phyloP scores from a whole-genome alignment of 352 stramenopile species.

The Plasmopara muralis region DNA sequence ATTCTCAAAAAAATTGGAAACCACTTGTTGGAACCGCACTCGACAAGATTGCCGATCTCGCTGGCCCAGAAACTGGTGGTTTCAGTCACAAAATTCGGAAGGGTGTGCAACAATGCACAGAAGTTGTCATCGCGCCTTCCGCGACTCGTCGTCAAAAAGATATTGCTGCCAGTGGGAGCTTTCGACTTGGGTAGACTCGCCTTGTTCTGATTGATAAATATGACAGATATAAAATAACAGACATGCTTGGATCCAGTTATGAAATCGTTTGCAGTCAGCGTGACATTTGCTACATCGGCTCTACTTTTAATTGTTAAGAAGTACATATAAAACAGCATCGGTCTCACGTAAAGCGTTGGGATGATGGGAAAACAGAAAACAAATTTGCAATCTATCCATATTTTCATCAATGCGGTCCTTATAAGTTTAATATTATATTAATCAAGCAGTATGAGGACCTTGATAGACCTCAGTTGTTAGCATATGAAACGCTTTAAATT shows the following conservation, averaged over 20 bases:
- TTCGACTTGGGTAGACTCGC: too few species aligned
- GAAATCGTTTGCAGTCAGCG: slow-evolving; percentile 1
- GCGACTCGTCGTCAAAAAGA: too few species aligned
- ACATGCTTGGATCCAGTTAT: not conserved
- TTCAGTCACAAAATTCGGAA: too few species aligned
- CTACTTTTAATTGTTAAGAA: not conserved
- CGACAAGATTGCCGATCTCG: too few species aligned
- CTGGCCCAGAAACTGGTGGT: too few species aligned
- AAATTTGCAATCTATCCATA: slow-evolving; percentile 1
- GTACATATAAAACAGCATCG: not conserved
- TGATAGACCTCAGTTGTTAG: not conserved
- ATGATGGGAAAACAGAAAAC: not conserved
- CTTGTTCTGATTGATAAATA: too few species aligned
- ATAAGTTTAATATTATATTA: not conserved
- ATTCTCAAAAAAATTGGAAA: too few species aligned
- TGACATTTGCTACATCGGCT: slow-evolving; percentile 1
- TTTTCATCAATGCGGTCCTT: not conserved
- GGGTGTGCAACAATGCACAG: too few species aligned
- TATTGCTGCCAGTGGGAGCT: too few species aligned
- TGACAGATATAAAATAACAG: too few species aligned
- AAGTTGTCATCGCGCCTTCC: too few species aligned
- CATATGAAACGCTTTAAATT: not conserved
- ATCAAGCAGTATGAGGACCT: slow-evolving; percentile 1
- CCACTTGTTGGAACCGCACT: too few species aligned
- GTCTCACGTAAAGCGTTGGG: slow-evolving; percentile 1